phyloP scores from a whole-genome alignment of 2,329 filamentous ascomycete species.

The Neonectria punicea region DNA sequence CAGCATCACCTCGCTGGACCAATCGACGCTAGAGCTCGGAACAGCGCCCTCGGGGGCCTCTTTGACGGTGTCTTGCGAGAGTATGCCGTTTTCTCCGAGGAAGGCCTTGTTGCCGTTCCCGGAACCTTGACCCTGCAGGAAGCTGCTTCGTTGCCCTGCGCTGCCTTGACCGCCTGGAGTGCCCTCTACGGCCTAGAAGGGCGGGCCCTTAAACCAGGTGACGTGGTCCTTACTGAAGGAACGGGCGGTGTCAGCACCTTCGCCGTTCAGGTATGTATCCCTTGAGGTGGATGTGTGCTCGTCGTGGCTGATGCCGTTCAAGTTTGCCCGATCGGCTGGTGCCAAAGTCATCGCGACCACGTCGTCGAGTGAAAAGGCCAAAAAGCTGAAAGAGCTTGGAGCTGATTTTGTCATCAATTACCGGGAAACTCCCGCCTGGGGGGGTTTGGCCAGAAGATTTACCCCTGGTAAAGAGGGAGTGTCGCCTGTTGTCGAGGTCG shows the following conservation, averaged over 20 bases:
- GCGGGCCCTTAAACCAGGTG: constrained; percentile 48
- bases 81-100: background rate
- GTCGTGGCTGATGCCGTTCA: background rate
- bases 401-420: constrained; percentile 69
- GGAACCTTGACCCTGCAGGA: constrained; percentile 59
- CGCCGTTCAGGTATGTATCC: constrained; percentile 48
- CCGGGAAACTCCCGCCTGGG: constrained; percentile 62
- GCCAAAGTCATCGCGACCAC: constrained; percentile 69
- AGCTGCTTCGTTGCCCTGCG: constrained; percentile 63
- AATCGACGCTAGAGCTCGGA: background rate
- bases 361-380: constrained; percentile 59
- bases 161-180: constrained; percentile 48
- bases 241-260: constrained; percentile 64
- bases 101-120: constrained; percentile 49
- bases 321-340: constrained; percentile 47
- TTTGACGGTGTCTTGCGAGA: constrained; percentile 4
- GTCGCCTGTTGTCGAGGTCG: background rate
- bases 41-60: background rate
- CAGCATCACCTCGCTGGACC: background rate
- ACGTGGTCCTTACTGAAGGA: constrained; percentile 62
- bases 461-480: background rate
- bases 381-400: constrained; percentile 61
- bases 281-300: too few relatives aligned
- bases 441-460: constrained; percentile 43
- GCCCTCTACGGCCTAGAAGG: constrained; percentile 18